Evolutionary conservation across 345 rosid genomes (phyloP), one percentile per base, ranked within the genome.

Genomic region (Isatis tinctoria): DNA sequence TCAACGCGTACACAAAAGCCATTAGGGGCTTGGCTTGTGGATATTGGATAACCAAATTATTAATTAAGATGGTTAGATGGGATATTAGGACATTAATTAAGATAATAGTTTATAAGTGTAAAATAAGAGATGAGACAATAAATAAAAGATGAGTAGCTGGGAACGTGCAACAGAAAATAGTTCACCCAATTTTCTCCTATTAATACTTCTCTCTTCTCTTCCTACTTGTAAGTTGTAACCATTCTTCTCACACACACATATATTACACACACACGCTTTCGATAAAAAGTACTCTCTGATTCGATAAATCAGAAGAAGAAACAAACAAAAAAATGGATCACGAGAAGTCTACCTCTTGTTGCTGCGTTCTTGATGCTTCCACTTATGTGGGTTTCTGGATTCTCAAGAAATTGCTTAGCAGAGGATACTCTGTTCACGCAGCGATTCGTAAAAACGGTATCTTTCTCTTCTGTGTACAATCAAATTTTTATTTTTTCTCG

Each of bases 351-450:
- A 10, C 83, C 43, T 69, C 65, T 63, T 76, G 79, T 12, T 88
- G 87, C 62, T 92, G 98, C 37, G 93, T 88, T 79, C 94, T 90
- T 33, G 98, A 90, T 77, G 96, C 98, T 8, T 90, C 98, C 10
- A 87, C 88, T 57, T 92, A 87, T 66, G 90, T 88, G 41, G 96
- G 98, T 53, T 92, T 83, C 74, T 90, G 96, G 96, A 82, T 92
- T 82, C 87, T 90, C 82, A 88, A 90, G 75, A 85, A 90, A 27
- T 57, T 92, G 26, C 76, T 92, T 52, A 72, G 74, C 49, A 87
- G 69, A 85, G 98, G 98, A 4, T 92, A 90, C 82, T 69, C 82
- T 13, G 98, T 92, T 72, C 92, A 86, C 70, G 96, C 95, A 6
- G 94, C 92, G 1, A 67, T 88, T 26, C 98, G 83, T 75, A 86